A percentile compares a stretch with the other conserved stretches of the same genome.
Evolutionary conservation across 2,329 filamentous ascomycete species (phyloP).

Genomic region (Raffaelea albimanens): DNA sequence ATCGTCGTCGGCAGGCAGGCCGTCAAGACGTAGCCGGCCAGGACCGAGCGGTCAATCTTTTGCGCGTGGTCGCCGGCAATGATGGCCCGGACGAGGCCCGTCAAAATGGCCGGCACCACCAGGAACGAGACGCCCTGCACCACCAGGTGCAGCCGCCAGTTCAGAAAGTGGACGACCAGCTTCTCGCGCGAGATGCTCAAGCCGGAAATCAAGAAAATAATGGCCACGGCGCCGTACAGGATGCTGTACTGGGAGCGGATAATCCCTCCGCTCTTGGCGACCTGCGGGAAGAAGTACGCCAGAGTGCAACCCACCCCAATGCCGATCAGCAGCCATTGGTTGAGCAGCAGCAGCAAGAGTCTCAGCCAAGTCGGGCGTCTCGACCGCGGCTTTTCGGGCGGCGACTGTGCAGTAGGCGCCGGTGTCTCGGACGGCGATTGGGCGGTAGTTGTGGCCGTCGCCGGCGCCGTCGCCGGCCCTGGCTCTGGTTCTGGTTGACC

Average conservation of each 20-base stretch:
- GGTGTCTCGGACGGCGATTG: too few species aligned
- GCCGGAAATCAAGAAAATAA: conserved; percentile 65
- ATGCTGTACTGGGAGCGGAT: conserved; percentile 49
- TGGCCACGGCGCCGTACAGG: conserved; percentile 57
- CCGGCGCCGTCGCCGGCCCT: too few species aligned
- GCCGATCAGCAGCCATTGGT: conserved; percentile 57
- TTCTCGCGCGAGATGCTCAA: conserved; percentile 46
- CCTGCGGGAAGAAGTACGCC: conserved; percentile 32
- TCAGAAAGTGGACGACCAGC: conserved; percentile 1
- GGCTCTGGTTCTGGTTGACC: too few species aligned
- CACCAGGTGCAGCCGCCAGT: conserved; percentile 50
- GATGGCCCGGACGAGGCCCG: conserved; percentile 36
- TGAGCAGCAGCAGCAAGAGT: conserved; percentile 26
- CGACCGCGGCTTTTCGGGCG: background rate
- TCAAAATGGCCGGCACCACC: conserved; percentile 47
- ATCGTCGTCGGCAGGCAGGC: conserved; percentile 66
- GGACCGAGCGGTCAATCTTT: conserved; percentile 52
- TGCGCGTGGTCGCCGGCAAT: conserved; percentile 38
- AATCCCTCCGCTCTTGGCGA: conserved; percentile 36
- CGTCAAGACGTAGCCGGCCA: conserved; percentile 58
- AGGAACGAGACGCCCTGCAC: conserved; percentile 61
- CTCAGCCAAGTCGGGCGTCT: background rate
- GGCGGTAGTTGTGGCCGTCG: too few species aligned
- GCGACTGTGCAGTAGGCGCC: too few species aligned
- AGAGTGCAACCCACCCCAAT: conserved; percentile 45